A percentile compares a stretch with the other conserved stretches of the same genome.
Evolutionary conservation across 352 stramenopile species (phyloP).

Genomic region (Globisporangium camurandrum): DNA sequence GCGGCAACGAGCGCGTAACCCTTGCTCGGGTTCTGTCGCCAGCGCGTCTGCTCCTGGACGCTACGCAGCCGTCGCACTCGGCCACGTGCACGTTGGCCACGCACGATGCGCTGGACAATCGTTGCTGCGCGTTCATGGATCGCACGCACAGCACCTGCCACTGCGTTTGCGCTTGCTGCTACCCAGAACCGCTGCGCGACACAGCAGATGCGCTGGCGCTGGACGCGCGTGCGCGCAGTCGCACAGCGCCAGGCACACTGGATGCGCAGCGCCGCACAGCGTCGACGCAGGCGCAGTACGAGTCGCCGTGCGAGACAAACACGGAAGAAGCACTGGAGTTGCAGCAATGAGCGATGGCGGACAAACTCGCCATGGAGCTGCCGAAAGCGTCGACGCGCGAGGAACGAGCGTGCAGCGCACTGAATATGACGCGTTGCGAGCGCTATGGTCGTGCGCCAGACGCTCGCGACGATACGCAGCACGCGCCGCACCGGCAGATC

Average conservation of each 20-base stretch:
- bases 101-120: constrained; percentile 38
- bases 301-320: constrained; percentile 26
- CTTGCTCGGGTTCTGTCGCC: constrained; percentile 46
- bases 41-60: constrained; percentile 28
- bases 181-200: constrained; percentile 15
- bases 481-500: constrained; percentile 32
- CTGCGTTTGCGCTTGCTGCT: constrained; percentile 11
- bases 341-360: constrained; percentile 15
- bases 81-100: constrained; percentile 24
- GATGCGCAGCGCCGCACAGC: constrained; percentile 24
- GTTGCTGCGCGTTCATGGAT: constrained; percentile 20
- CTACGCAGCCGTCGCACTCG: constrained; percentile 26
- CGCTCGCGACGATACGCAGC: constrained; percentile 9
- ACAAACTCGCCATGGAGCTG: constrained; percentile 14
- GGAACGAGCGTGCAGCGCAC: constrained; percentile 19
- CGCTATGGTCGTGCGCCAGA: constrained; percentile 19
- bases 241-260: constrained; percentile 44
- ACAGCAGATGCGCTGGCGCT: constrained; percentile 12
- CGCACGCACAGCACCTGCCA: constrained; percentile 11
- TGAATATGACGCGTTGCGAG: constrained; percentile 27
- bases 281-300: constrained; percentile 16
- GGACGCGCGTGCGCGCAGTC: constrained; percentile 16
- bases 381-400: constrained; percentile 20
- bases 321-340: constrained; percentile 41
- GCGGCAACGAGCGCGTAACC: constrained; percentile 27